A percentile compares a stretch with the other conserved stretches of the same genome.
Conservation (phyloP, 164 flowering plant species). For the Piper longum region DNA sequence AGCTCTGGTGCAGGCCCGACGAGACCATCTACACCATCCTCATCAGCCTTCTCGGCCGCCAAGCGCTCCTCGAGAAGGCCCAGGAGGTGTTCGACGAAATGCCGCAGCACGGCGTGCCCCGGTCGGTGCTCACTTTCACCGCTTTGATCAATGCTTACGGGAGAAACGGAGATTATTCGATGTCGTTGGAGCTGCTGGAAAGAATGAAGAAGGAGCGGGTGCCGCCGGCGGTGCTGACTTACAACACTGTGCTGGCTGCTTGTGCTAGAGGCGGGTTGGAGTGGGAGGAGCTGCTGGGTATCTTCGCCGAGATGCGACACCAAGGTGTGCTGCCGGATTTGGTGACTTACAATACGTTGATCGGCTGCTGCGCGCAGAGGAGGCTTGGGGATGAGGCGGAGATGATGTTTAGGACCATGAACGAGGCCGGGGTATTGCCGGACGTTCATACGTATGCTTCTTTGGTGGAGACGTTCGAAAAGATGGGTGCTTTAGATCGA, state of each 20-base stretch:
- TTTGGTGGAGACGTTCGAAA: conserved; percentile 75
- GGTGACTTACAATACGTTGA: conserved; percentile 75
- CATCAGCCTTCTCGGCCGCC: conserved; percentile 73
- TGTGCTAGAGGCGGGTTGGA: conserved; percentile 89
- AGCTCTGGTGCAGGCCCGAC: conserved; percentile 92
- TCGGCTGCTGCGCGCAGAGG: conserved; percentile 62
- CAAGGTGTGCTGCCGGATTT: conserved; percentile 86
- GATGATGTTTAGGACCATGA: conserved; percentile 92
- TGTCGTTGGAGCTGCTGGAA: conserved; percentile 50
- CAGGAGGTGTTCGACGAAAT: conserved; percentile 78
- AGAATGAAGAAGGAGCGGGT: conserved; percentile 66
- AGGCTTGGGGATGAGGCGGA: conserved; percentile 83
- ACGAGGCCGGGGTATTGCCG: conserved; percentile 74
- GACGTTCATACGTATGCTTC: conserved; percentile 64
- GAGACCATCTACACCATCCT: conserved; percentile 80
- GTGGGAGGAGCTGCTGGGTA: conserved; percentile 86
- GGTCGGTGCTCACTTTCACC: conserved; percentile 61
- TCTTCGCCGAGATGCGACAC: conserved; percentile 91
- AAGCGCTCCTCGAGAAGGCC: conserved; percentile 69
- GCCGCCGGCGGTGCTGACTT: conserved; percentile 59
- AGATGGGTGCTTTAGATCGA: conserved; percentile 50
- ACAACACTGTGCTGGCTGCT: conserved; percentile 71
- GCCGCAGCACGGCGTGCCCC: conserved; percentile 47
- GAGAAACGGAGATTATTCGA: conserved; percentile 57
- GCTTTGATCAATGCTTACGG: conserved; percentile 84